Base-by-base conservation (phyloP, 495 filamentous ascomycete genomes). In the Pseudotulostoma volvatum region DNA sequence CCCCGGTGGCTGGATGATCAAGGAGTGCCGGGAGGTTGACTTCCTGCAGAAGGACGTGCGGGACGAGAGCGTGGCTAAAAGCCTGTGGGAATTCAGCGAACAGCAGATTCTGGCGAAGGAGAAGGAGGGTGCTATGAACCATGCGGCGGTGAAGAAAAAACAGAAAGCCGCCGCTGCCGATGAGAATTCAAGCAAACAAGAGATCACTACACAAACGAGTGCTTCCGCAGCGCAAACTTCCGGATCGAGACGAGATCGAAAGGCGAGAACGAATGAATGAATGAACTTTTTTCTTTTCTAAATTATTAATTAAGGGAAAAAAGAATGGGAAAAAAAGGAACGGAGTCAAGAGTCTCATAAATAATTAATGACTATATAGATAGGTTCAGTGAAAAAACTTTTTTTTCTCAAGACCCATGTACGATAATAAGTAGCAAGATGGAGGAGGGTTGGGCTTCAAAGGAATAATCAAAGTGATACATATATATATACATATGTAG, bases 61-160 rank as follows among this genome's bases (percentile, higher is more conserved):
- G 36, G 77, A 92, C 52, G 83, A 90, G 46, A 70, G 68, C 34
- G 55, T 78, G 31, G 85, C 82, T 33, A 85, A 84, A 66, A 67
- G 74, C 53, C 63, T 97, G 33, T 96, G 90, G 90, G 71, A 84
- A 55, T 67, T 76, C 33, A 92, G 81, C 52, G 90, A 93, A 61
- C 76, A 73, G 57, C 73, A 86, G 51, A 77, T 96, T 42, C 77
- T 87, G 59, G 68, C 68, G 44, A 67, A 76, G 30, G 90, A 97
- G 63, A 90, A 82, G 61, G 76, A 83, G 50, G 70, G 75, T 4
- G 87, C 85, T 2, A 62, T 74, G 17, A 64, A 59, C 31, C 65
- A 81, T 39, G 76, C 77, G 2, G 45, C 67, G 38, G 68, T 67
- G 45, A 90, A 86, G 65, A 82, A 83, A 58, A 34, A 49, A 56